Percentiles rank a stretch among this genome's conserved stretches.
Conservation (phyloP, 805 yeast genomes). For the Candida coquimbonensis region DNA sequence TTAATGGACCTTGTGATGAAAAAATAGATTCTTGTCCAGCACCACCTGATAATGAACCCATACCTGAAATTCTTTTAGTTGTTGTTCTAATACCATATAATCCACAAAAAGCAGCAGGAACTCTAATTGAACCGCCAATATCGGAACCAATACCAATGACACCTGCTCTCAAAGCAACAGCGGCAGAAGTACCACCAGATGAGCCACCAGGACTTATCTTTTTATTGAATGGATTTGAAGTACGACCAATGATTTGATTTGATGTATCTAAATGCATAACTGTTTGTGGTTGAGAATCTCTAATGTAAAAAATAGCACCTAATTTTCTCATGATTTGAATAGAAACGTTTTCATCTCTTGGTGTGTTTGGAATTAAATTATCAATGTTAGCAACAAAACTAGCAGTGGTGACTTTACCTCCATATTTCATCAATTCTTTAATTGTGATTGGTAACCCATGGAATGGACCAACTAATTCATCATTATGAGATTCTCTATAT, state of each 20-base stretch:
- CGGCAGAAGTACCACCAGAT: slow-evolving; percentile 67
- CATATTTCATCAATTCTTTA: slow-evolving; percentile 56
- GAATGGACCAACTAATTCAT: slow-evolving; percentile 53
- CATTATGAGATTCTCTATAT: slow-evolving; percentile 30
- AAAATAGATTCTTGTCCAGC: slow-evolving; percentile 48
- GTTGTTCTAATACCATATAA: slow-evolving; percentile 57
- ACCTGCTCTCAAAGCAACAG: slow-evolving; percentile 50
- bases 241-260: slow-evolving; percentile 48
- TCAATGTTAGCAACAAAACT: slow-evolving; percentile 51
- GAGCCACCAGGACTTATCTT: slow-evolving; percentile 61
- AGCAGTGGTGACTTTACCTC: slow-evolving; percentile 51
- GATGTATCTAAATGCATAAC: slow-evolving; percentile 62
- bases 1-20: slow-evolving; percentile 65
- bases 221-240: slow-evolving; percentile 53
- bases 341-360: slow-evolving; percentile 43
- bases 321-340: slow-evolving; percentile 31
- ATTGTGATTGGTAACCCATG: slow-evolving; percentile 66
- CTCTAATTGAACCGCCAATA: slow-evolving; percentile 66
- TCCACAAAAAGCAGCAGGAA: slow-evolving; percentile 62
- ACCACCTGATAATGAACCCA: slow-evolving; percentile 23
- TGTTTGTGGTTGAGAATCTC: slow-evolving; percentile 65
- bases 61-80: slow-evolving; percentile 36
- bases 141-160: slow-evolving; percentile 63
- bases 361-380: slow-evolving; percentile 27
- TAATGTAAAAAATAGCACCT: slow-evolving; percentile 51